Conservation (phyloP, 495 filamentous ascomycete species). For the Neurospora tetrasperma region DNA sequence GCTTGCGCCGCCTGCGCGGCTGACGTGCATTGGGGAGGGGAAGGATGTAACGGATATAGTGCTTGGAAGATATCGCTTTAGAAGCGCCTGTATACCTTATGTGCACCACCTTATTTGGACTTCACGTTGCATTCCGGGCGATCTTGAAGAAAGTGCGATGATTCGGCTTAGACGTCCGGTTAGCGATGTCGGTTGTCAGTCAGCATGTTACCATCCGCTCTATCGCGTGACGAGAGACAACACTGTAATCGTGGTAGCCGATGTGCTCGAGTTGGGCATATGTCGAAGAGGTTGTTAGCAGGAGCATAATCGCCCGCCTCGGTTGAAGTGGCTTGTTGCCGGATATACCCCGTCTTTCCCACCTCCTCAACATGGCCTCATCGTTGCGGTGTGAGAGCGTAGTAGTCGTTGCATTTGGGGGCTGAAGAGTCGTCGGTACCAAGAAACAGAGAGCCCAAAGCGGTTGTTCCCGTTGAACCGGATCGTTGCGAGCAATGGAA, state of each 20-base stretch:
- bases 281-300: not conserved
- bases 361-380: not conserved
- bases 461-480: not conserved
- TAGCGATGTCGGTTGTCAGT: not conserved
- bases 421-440: not conserved
- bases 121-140: not conserved
- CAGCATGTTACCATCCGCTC: not conserved
- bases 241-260: not conserved
- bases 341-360: not conserved
- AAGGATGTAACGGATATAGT: not conserved
- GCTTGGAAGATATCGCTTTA: not conserved
- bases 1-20: not conserved
- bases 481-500: not conserved
- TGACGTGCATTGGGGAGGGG: not conserved
- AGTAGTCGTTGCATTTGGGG: not conserved
- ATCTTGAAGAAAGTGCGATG: not conserved
- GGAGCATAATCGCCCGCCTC: too few relatives aligned
- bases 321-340: not conserved
- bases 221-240: not conserved
- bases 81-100: not conserved
- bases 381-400: not conserved
- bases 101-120: not conserved
- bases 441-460: not conserved
- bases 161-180: not conserved
- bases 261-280: not conserved